Conservation (phyloP, 2,329 filamentous ascomycete species). For the Plenodomus tracheiphilus region DNA sequence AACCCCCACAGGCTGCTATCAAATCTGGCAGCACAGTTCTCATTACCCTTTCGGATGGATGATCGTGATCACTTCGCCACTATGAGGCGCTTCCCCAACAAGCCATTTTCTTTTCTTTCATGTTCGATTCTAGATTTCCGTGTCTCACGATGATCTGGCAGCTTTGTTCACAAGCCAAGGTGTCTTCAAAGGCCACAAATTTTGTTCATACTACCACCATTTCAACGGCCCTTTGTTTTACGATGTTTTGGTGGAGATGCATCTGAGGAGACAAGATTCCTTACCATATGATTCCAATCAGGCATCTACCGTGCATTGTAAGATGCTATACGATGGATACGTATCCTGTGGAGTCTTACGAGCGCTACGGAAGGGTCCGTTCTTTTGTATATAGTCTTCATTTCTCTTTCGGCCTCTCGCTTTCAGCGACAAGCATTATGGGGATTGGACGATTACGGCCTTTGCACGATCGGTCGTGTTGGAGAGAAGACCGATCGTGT, state of each 20-base stretch:
- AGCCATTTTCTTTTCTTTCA: neutral
- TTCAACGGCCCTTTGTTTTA: slow-evolving; percentile 1
- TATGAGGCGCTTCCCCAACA: neutral
- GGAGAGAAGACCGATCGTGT: neutral
- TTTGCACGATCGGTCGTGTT: neutral
- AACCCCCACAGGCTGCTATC: slow-evolving; percentile 22
- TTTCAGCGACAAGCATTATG: neutral
- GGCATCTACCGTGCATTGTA: too few relatives aligned
- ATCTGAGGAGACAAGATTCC: neutral
- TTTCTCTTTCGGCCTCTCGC: neutral
- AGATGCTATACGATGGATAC: too few relatives aligned
- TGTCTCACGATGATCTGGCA: slow-evolving; percentile 6
- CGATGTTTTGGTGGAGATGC: slow-evolving; percentile 16
- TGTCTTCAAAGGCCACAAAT: neutral
- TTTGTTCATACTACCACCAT: slow-evolving; percentile 23
- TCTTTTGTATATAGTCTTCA: neutral
- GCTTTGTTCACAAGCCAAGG: neutral
- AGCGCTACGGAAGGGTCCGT: neutral
- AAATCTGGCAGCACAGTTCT: slow-evolving; percentile 11
- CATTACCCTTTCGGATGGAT: neutral
- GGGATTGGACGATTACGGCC: neutral
- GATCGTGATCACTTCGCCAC: neutral
- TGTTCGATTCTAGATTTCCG: slow-evolving; percentile 5
- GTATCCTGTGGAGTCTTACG: too few relatives aligned
- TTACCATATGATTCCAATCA: neutral